Conservation (phyloP, 2,329 filamentous ascomycete genomes). For the Pleomassaria siparia region DNA sequence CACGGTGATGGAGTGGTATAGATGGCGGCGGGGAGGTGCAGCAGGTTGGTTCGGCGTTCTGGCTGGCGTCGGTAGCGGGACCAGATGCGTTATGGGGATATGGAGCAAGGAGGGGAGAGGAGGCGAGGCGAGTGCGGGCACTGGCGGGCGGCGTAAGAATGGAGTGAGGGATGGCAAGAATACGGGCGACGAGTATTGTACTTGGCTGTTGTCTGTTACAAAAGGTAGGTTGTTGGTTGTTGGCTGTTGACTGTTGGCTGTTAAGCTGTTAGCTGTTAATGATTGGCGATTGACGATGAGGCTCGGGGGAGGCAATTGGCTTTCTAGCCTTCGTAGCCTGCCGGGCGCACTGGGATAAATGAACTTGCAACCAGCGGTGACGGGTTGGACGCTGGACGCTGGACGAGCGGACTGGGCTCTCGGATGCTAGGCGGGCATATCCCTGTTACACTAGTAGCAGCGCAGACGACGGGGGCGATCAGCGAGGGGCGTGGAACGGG, state of each 20-base stretch:
- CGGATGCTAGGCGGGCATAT: slow-evolving; percentile 5
- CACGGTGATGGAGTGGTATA: slow-evolving; percentile 33
- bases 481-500: slow-evolving; percentile 1
- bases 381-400: slow-evolving; percentile 7
- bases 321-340: background rate
- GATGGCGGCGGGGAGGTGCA: slow-evolving; percentile 6
- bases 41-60: no score
- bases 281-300: background rate
- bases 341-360: slow-evolving; percentile 6
- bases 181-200: no score
- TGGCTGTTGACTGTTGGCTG: no score
- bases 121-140: background rate
- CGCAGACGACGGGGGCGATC: slow-evolving; percentile 13
- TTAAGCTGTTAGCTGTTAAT: no score
- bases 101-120: background rate
- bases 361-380: slow-evolving; percentile 8
- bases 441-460: background rate
- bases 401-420: slow-evolving; percentile 6
- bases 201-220: no score
- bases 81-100: background rate
- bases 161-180: background rate
- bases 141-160: background rate
- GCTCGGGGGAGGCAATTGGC: background rate
- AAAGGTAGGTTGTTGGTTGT: no score
- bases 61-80: no score